Conservation (phyloP, 2,329 filamentous ascomycete species). For the Colletotrichum incanum region DNA sequence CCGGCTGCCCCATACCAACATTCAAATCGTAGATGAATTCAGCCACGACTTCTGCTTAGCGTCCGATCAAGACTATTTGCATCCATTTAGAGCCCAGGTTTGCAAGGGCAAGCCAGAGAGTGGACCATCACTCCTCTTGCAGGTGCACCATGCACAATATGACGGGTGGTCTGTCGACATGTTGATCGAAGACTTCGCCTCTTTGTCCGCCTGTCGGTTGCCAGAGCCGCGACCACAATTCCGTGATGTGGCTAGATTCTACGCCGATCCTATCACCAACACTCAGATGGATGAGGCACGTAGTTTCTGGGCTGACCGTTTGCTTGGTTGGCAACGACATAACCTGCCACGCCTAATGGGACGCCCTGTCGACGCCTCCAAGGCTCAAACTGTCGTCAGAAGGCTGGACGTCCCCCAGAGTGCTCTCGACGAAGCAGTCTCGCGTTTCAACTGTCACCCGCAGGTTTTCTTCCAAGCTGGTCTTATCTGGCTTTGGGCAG, state of each 20-base stretch:
- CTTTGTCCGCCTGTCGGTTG: slow-evolving; percentile 56
- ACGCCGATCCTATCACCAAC: slow-evolving; percentile 50
- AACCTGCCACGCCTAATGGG: slow-evolving; percentile 63
- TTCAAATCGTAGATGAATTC: slow-evolving; percentile 58
- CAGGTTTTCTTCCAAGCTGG: slow-evolving; percentile 85
- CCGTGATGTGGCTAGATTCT: slow-evolving; percentile 68
- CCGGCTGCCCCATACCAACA: slow-evolving; percentile 58
- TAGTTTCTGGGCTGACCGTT: slow-evolving; percentile 79
- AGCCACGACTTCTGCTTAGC: slow-evolving; percentile 57
- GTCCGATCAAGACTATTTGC: slow-evolving; percentile 58
- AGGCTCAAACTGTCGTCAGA: slow-evolving; percentile 49
- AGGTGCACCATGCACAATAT: slow-evolving; percentile 88
- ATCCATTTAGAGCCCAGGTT: slow-evolving; percentile 76
- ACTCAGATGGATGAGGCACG: slow-evolving; percentile 59
- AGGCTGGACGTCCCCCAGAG: slow-evolving; percentile 54
- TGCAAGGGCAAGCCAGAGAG: slow-evolving; percentile 39
- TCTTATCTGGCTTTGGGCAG: slow-evolving; percentile 75
- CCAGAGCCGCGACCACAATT: slow-evolving; percentile 70
- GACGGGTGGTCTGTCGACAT: slow-evolving; percentile 95
- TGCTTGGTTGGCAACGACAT: slow-evolving; percentile 72
- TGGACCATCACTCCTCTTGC: slow-evolving; percentile 60
- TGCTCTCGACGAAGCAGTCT: slow-evolving; percentile 55
- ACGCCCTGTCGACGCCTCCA: slow-evolving; percentile 46
- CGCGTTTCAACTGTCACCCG: slow-evolving; percentile 66
- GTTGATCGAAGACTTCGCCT: slow-evolving; percentile 76